Conservation (phyloP, 306 rosid genomes). For the Lathyrus sativus region DNA sequence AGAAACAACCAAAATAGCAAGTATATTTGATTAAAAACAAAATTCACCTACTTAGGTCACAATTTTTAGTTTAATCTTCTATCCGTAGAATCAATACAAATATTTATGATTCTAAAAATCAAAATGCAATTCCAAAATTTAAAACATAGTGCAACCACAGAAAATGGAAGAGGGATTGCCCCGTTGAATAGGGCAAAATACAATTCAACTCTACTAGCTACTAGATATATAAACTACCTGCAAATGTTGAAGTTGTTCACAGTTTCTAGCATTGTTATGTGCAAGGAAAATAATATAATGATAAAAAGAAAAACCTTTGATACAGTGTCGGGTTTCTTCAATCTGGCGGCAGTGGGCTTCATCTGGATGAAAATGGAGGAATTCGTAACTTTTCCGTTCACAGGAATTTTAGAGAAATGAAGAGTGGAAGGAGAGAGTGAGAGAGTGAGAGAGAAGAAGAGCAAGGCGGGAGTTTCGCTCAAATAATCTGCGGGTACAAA, state of each 20-base stretch:
- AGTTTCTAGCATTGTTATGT: background rate
- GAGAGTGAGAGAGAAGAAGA: background rate
- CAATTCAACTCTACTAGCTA: no score
- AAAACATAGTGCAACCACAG: no score
- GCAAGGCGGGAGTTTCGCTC: constrained; percentile 39
- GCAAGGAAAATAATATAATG: background rate
- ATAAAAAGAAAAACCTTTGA: constrained; percentile 39
- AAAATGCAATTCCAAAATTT: no score
- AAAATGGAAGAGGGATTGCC: no score
- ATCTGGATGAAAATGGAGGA: constrained; percentile 36
- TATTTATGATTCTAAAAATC: no score
- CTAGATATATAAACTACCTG: no score
- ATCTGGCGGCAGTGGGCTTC: constrained; percentile 52
- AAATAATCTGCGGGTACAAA: background rate
- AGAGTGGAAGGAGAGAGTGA: background rate
- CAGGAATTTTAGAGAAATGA: background rate
- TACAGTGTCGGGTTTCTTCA: constrained; percentile 47
- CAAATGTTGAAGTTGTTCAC: background rate
- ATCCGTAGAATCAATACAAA: no score
- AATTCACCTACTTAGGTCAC: background rate
- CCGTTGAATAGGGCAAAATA: no score
- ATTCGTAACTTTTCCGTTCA: constrained; percentile 20
- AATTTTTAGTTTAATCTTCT: constrained; percentile 4
- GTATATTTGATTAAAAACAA: background rate
- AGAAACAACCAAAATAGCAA: background rate